phyloP scores from a whole-genome alignment of 1,139 yeast genomes.

The Hansenula sp. region DNA sequence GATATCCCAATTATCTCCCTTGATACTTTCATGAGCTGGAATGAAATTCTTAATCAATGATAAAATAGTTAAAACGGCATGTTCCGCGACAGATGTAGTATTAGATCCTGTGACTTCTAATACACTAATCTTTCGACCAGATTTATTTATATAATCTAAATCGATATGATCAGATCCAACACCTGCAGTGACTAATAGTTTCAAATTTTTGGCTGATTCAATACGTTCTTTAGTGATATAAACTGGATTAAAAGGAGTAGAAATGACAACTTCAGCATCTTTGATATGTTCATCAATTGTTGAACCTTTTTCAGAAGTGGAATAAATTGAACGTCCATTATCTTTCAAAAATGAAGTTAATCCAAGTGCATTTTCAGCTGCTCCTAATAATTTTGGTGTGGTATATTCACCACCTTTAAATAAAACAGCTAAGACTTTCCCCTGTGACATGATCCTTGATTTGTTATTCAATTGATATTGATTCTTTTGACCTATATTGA shows the following conservation, averaged over 20 bases:
- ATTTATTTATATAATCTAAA: conserved; percentile 65
- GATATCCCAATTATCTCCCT: conserved; percentile 67
- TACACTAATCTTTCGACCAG: conserved; percentile 53
- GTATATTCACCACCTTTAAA: conserved; percentile 26
- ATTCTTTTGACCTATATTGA: no score
- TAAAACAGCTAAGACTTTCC: conserved; percentile 23
- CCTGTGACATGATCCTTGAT: conserved; percentile 5
- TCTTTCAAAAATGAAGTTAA: conserved; percentile 59
- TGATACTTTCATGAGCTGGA: conserved; percentile 71
- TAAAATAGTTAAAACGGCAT: conserved; percentile 71
- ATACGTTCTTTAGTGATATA: conserved; percentile 66
- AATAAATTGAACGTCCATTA: conserved; percentile 64
- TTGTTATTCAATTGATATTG: background rate
- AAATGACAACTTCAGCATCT: conserved; percentile 73
- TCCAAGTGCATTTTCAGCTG: conserved; percentile 75
- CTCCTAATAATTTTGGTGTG: conserved; percentile 51
- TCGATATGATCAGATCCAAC: conserved; percentile 85
- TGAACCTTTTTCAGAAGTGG: conserved; percentile 69
- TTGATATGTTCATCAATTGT: conserved; percentile 60
- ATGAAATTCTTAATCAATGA: conserved; percentile 72
- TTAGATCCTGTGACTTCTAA: conserved; percentile 82
- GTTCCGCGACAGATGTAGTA: conserved; percentile 80
- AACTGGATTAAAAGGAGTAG: conserved; percentile 85
- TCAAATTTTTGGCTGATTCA: conserved; percentile 68
- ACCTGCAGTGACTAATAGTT: conserved; percentile 75